Percentiles rank a stretch among this genome's conserved stretches.
These are phyloP conservation scores for Epichloe bromicola DNA, from an alignment of 2,329 filamentous ascomycete species.

Conservation along the genomic window DNA sequence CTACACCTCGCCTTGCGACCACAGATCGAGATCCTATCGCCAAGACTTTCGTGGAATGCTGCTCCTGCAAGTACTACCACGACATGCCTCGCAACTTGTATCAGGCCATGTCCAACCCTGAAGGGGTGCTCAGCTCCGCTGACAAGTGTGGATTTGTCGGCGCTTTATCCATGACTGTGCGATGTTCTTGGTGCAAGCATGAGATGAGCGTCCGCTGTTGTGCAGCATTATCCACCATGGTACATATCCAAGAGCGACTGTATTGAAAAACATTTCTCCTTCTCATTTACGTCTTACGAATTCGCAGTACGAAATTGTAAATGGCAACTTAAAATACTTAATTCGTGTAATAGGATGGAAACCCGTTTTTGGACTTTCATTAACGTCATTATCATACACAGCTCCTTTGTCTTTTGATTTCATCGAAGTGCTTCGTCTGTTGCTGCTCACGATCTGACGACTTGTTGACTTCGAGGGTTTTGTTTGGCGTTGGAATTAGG, in stretches of 20 bases:
- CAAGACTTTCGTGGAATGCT: conserved; percentile 55
- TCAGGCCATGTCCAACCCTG: conserved; percentile 49
- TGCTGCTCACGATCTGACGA: no score
- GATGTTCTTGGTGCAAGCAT: conserved; percentile 61
- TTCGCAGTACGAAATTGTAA: not conserved
- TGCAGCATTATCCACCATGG: conserved; percentile 52
- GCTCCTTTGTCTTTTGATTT: no score
- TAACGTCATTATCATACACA: no score
- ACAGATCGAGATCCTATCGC: conserved; percentile 31
- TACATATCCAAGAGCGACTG: conserved; percentile 52
- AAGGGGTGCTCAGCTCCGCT: conserved; percentile 36
- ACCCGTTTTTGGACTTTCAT: no score
- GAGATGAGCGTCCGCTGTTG: conserved; percentile 58
- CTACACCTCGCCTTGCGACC: conserved; percentile 4
- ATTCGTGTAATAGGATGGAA: no score
- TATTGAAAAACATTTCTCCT: conserved; percentile 21
- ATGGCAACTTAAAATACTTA: not conserved
- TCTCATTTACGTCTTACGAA: not conserved
- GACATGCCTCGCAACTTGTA: conserved; percentile 53
- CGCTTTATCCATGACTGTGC: conserved; percentile 46
- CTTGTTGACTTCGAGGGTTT: not conserved
- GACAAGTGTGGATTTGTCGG: conserved; percentile 39
- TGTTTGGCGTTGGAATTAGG: not conserved
- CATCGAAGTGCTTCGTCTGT: no score
- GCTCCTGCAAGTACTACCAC: conserved; percentile 49